These are phyloP conservation scores for Viola odorata DNA, from an alignment of 345 rosid genomes.

Conservation along the genomic window DNA sequence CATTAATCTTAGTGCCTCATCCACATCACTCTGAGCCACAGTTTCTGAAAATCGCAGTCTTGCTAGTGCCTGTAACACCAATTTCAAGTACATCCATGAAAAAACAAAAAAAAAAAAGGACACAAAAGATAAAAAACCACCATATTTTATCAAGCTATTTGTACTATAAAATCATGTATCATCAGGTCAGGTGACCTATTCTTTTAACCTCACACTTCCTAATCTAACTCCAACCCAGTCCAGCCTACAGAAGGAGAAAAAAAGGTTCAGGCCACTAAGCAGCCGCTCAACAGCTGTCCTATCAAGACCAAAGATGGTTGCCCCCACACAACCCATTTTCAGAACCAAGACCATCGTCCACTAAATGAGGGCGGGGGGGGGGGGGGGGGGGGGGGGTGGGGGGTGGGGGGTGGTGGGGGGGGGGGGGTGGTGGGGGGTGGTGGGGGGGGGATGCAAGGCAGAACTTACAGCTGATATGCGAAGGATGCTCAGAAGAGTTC, in stretches of 20 bases:
- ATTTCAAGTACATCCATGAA: not conserved
- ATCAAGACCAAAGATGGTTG: not conserved
- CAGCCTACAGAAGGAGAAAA: not conserved
- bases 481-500: slow-evolving; percentile 90
- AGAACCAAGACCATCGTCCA: not conserved
- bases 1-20: slow-evolving; percentile 92
- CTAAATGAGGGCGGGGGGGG: not conserved
- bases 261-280: not conserved
- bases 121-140: too few species aligned
- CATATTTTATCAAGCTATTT: too few species aligned
- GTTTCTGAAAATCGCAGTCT: slow-evolving; percentile 89
- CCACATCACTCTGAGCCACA: slow-evolving; percentile 97
- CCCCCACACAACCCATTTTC: not conserved
- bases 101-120: too few species aligned
- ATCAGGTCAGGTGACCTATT: not conserved
- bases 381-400: too few species aligned
- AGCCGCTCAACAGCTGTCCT: not conserved
- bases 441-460: not conserved
- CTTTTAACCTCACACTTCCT: not conserved
- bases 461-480: slow-evolving; percentile 89
- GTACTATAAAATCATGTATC: not conserved
- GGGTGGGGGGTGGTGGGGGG: too few species aligned
- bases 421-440: too few species aligned
- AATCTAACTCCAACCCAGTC: not conserved
- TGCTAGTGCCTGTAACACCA: slow-evolving; percentile 68